Evolutionary conservation across 176 grass and related monocot genomes (phyloP).

Genomic region (maize (Zea mays)): Zm-B73-REFERENCE-NAM-5.0 NC_050100.1:134529501-134530000

Average conservation of each 20-base stretch:
- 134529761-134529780: no score
- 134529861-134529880: not conserved
- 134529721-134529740: not conserved
- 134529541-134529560: not conserved
- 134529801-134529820: no score
- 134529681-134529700: slow-evolving; percentile 7
- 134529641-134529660: slow-evolving; percentile 44
- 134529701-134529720: slow-evolving; percentile 7
- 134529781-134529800: not conserved
- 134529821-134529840: not conserved
- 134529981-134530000: not conserved
- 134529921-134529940: not conserved
- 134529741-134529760: not conserved
- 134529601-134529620: not conserved
- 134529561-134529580: not conserved
- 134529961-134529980: not conserved
- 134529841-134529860: not conserved
- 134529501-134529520: slow-evolving; percentile 19
- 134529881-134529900: not conserved
- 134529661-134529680: slow-evolving; percentile 17
- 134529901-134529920: not conserved
- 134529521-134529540: not conserved
- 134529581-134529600: not conserved
- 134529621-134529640: slow-evolving; percentile 35
- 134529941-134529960: slow-evolving; percentile 1